Evolutionary conservation across 495 filamentous ascomycete species (phyloP).

Genomic region (Astrothelium subdiscretum): DNA sequence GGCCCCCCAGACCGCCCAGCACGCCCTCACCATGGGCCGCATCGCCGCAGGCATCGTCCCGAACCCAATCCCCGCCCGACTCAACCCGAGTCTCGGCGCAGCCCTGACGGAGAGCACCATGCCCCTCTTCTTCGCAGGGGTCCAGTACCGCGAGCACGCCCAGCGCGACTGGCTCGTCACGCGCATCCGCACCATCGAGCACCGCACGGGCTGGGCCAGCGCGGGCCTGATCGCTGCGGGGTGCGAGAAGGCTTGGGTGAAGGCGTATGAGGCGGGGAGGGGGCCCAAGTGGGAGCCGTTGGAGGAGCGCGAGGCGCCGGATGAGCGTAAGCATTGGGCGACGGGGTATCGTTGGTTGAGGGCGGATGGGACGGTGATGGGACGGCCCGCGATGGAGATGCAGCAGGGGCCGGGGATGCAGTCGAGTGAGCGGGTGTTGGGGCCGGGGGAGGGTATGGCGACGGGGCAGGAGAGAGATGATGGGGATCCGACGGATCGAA

Average conservation of each 20-base stretch:
- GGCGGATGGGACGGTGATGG: conserved; percentile 28
- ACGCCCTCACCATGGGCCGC: conserved; percentile 64
- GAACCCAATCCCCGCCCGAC: conserved; percentile 35
- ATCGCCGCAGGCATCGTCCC: conserved; percentile 74
- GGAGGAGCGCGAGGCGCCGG: conserved; percentile 3
- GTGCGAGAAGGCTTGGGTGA: conserved; percentile 74
- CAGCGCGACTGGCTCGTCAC: conserved; percentile 69
- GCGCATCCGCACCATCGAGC: conserved; percentile 61
- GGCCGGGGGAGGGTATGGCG: conserved; percentile 11
- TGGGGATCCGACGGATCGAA: conserved; percentile 34
- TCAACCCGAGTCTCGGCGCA: conserved; percentile 72
- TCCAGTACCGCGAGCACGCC: conserved; percentile 59
- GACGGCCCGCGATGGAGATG: conserved; percentile 11
- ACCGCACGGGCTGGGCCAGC: conserved; percentile 77
- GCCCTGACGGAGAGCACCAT: conserved; percentile 70
- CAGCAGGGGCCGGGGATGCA: conserved; percentile 7
- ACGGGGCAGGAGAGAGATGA: conserved; percentile 18
- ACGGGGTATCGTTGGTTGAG: not conserved
- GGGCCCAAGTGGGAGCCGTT: conserved; percentile 55
- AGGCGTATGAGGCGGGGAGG: conserved; percentile 53
- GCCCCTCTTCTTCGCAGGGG: conserved; percentile 71
- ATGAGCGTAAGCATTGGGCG: conserved; percentile 3
- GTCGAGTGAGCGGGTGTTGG: conserved; percentile 17
- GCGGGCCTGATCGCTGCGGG: conserved; percentile 67
- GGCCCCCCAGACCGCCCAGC: conserved; percentile 53